Conservation (phyloP, 139 green algal species). For the Chlorella vulgaris region DNA sequence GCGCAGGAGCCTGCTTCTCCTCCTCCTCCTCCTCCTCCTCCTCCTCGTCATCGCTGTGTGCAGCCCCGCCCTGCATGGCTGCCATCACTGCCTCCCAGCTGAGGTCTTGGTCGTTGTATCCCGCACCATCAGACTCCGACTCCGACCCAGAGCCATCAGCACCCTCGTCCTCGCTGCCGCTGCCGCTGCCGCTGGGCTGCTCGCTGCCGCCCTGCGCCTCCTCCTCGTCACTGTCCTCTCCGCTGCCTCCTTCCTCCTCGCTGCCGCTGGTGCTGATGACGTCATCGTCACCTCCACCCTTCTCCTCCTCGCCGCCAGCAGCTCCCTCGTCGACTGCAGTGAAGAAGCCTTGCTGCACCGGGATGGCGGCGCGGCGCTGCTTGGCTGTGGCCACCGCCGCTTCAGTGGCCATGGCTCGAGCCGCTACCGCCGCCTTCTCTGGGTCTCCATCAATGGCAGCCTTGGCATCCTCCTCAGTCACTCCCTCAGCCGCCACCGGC, state of each 20-base stretch:
- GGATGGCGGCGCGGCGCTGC: constrained; percentile 65
- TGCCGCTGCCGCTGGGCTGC: constrained; percentile 1
- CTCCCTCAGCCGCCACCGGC: constrained; percentile 10
- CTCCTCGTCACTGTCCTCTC: constrained; percentile 20
- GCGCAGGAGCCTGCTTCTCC: neutral
- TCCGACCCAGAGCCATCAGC: constrained; percentile 42
- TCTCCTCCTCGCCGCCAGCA: constrained; percentile 18
- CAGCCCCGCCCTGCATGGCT: constrained; percentile 51
- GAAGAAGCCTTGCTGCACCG: constrained; percentile 73
- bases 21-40: neutral
- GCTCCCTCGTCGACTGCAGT: constrained; percentile 64
- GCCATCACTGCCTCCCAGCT: constrained; percentile 90
- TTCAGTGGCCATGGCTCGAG: constrained; percentile 52
- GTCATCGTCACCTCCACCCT: constrained; percentile 34
- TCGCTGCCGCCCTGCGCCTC: too few species aligned
- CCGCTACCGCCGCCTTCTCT: constrained; percentile 40
- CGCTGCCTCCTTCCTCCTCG: constrained; percentile 26
- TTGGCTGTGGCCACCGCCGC: constrained; percentile 50
- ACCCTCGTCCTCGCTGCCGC: constrained; percentile 22
- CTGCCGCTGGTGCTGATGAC: neutral
- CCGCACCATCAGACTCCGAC: constrained; percentile 67
- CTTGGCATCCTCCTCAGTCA: constrained; percentile 36
- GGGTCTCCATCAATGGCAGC: constrained; percentile 24
- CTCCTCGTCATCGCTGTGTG: neutral
- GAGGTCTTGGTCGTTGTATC: constrained; percentile 80